Base-by-base conservation (phyloP, 2,329 filamentous ascomycete species). In the Trichoderma sp. region DNA sequence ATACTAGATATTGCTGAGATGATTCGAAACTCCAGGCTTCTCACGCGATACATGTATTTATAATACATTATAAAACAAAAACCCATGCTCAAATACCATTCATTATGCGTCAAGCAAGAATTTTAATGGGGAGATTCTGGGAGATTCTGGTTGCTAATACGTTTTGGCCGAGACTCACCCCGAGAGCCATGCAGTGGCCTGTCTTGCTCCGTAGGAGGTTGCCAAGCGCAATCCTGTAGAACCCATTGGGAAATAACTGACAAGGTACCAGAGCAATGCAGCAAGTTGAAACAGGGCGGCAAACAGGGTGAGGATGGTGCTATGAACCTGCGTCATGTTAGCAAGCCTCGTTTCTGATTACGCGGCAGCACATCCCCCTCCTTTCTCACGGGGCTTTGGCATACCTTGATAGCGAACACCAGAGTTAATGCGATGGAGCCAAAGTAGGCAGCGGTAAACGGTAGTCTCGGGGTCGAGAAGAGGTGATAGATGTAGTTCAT, bases 201-300 rank as follows among this genome's bases (percentile, higher is more conserved):
- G 87, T 76, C 90, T 90, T 22, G 91, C 92, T 25, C 94, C 95
- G 76, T 97, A 95, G 3, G 89, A 89, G 52, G 93, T 92, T 68
- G 93, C 93, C 72, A 97, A 88, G 69, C 94, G 90, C 72, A 99
- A 82, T 50, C 95, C 93, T 66, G 90, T 92, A 67, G 92, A 92
- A 48, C 95, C 95, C 94, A 98, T 97, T 29, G 95, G 95, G 75
- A 98, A 98, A 80, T 99, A 99, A 80, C 92, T 97, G 79, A 98
- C 89, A 56, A 97, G 85, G 81, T 98, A 98, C 94, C 94, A 98
- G 56, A 92, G 72, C 71, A 98, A 83, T 70, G 91, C 92, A 64
- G 90, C 89, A 65, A 98, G 84, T 78, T 99, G 95, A 73, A 94
- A 82, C 69, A 97, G 85, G 70, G 92, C 89, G 25, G 93, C 91